Evolutionary conservation across 1,284 basidiomycete genomes (phyloP).

Genomic region (Heterobasidion parviporum): DNA sequence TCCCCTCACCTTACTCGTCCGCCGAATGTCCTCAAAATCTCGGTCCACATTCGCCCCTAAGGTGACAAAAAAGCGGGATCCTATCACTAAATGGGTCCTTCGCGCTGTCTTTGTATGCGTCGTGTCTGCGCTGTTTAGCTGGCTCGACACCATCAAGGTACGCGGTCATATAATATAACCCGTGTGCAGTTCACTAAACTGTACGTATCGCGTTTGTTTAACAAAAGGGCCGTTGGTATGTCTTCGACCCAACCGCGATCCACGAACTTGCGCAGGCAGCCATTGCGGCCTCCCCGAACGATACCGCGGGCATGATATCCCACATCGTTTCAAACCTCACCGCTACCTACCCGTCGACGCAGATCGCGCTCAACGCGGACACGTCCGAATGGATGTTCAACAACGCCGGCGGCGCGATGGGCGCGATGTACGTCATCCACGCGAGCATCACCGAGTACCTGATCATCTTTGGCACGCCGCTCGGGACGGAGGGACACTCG

Average conservation of each 20-base stretch:
- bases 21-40: not conserved
- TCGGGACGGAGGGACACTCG: conserved; percentile 95
- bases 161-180: not conserved
- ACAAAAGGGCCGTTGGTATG: conserved; percentile 51
- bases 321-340: conserved; percentile 75
- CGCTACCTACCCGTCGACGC: conserved; percentile 48
- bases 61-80: conserved; percentile 1
- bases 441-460: conserved; percentile 91
- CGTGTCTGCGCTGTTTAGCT: conserved; percentile 33
- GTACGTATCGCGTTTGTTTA: not conserved
- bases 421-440: conserved; percentile 95
- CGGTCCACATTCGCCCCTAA: not conserved
- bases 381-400: conserved; percentile 90
- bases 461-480: conserved; percentile 91
- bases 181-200: not conserved
- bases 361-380: conserved; percentile 56
- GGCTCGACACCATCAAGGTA: conserved; percentile 26
- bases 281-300: conserved; percentile 50
- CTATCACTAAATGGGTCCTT: conserved; percentile 36
- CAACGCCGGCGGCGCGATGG: conserved; percentile 99
- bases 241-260: conserved; percentile 59
- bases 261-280: conserved; percentile 68
- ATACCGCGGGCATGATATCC: conserved; percentile 63
- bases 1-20: too few species aligned
- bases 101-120: conserved; percentile 28